Percentiles rank a stretch among this genome's conserved stretches.
These are phyloP conservation scores for Apiospora hydei DNA, from an alignment of 2,329 filamentous ascomycete species.

Conservation along the genomic window DNA sequence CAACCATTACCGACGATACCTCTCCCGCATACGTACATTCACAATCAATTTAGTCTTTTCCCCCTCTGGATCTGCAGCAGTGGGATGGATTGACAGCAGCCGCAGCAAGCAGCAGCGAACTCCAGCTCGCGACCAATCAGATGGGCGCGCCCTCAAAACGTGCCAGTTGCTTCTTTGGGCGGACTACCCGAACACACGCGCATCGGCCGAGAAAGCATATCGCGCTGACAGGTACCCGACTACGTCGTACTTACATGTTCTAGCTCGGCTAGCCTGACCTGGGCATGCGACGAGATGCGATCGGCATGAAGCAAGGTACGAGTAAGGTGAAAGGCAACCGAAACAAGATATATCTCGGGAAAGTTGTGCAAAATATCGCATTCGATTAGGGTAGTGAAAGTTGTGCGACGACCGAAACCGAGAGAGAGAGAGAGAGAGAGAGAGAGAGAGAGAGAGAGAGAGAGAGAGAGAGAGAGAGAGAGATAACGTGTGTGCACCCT, in stretches of 20 bases:
- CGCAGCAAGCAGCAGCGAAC: not conserved
- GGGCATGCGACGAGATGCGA: slow-evolving; percentile 10
- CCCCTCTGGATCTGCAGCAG: not conserved
- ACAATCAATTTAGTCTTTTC: not conserved
- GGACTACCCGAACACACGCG: slow-evolving; percentile 14
- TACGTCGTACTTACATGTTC: slow-evolving; percentile 7
- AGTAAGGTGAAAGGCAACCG: not conserved
- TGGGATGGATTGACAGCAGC: not conserved
- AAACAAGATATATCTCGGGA: not conserved
- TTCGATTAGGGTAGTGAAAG: not conserved
- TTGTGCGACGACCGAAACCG: not conserved
- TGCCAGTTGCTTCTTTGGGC: slow-evolving; percentile 5
- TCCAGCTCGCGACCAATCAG: not conserved
- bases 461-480: not conserved
- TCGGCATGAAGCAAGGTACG: slow-evolving; percentile 7
- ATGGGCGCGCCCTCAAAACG: not conserved
- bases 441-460: not conserved
- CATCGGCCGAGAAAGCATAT: slow-evolving; percentile 21
- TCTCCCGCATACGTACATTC: not conserved
- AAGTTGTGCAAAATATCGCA: slow-evolving; percentile 14
- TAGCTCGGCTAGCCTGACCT: not conserved
- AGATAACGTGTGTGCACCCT: not conserved
- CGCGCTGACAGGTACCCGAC: slow-evolving; percentile 2
- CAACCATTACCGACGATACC: not conserved
- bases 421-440: not conserved